Conservation (phyloP, 352 stramenopile species). For the Saprolegnia parasitica region DNA sequence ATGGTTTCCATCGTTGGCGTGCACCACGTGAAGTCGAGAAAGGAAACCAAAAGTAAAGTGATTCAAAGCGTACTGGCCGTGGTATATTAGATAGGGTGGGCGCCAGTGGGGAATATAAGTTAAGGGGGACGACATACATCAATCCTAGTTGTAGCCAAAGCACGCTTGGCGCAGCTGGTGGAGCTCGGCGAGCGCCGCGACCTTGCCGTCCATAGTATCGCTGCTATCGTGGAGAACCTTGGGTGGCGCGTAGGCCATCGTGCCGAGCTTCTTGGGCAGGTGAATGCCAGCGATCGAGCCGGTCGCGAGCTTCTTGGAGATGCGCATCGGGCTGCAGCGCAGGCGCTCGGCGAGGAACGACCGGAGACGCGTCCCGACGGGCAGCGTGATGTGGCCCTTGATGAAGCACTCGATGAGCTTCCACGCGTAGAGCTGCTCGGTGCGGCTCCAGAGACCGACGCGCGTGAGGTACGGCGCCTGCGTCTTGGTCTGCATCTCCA, state of each 20-base stretch:
- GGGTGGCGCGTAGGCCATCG: neutral
- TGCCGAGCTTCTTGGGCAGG: slow-evolving; percentile 33
- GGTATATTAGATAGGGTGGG: too few species aligned
- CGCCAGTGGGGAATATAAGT: too few species aligned
- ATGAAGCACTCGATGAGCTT: slow-evolving; percentile 85
- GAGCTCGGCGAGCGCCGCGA: neutral
- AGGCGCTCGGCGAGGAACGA: slow-evolving; percentile 86
- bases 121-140: neutral
- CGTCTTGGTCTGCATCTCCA: neutral
- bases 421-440: slow-evolving; percentile 68
- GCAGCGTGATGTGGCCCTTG: slow-evolving; percentile 66
- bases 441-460: slow-evolving; percentile 56
- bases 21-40: too few species aligned
- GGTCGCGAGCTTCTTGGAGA: slow-evolving; percentile 90
- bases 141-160: neutral
- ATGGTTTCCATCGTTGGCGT: too few species aligned
- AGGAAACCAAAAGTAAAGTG: too few species aligned
- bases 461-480: slow-evolving; percentile 30
- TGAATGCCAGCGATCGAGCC: slow-evolving; percentile 30
- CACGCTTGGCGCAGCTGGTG: neutral
- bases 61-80: neutral
- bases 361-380: slow-evolving; percentile 81
- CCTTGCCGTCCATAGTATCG: neutral
- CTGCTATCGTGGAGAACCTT: neutral
- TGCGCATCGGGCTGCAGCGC: slow-evolving; percentile 90